Evolutionary conservation across 2,329 filamentous ascomycete genomes (phyloP).

Genomic region (Diaporthe vexans): DNA sequence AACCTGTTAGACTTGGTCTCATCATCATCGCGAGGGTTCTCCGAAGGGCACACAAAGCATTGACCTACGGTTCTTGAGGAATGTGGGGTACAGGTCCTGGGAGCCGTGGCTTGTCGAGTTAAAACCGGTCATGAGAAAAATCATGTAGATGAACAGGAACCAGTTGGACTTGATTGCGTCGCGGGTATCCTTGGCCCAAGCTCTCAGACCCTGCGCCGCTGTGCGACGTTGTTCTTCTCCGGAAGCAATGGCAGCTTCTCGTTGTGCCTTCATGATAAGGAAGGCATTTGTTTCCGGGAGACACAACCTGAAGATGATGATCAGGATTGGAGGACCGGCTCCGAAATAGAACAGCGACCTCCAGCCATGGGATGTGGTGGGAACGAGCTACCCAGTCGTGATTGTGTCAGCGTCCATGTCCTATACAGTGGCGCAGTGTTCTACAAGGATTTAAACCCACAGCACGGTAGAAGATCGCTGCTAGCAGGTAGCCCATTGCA

Average conservation of each 20-base stretch:
- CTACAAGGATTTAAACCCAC: not conserved
- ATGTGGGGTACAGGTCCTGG: constrained; percentile 57
- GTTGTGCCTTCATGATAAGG: constrained; percentile 73
- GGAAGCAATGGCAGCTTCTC: constrained; percentile 52
- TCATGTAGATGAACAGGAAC: constrained; percentile 83
- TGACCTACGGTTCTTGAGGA: constrained; percentile 14
- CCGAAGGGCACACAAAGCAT: fast-evolving
- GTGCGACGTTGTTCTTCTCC: constrained; percentile 14
- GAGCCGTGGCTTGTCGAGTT: constrained; percentile 91
- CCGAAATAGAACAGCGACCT: constrained; percentile 91
- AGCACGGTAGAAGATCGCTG: constrained; percentile 70
- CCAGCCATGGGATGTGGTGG: constrained; percentile 85
- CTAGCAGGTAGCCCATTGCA: constrained; percentile 74
- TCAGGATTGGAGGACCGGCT: constrained; percentile 81
- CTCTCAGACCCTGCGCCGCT: constrained; percentile 66
- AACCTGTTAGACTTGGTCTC: not conserved
- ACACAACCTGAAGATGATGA: constrained; percentile 83
- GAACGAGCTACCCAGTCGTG: constrained; percentile 62
- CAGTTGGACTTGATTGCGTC: constrained; percentile 84
- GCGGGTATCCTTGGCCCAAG: constrained; percentile 82
- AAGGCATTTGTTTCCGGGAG: constrained; percentile 85
- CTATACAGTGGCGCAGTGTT: fast-evolving
- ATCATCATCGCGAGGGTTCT: too few relatives aligned
- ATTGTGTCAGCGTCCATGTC: not conserved
- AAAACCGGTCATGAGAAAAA: constrained; percentile 91